These are phyloP conservation scores for Pythium sp. DNA, from an alignment of 352 stramenopile species.

Conservation along the genomic window DNA sequence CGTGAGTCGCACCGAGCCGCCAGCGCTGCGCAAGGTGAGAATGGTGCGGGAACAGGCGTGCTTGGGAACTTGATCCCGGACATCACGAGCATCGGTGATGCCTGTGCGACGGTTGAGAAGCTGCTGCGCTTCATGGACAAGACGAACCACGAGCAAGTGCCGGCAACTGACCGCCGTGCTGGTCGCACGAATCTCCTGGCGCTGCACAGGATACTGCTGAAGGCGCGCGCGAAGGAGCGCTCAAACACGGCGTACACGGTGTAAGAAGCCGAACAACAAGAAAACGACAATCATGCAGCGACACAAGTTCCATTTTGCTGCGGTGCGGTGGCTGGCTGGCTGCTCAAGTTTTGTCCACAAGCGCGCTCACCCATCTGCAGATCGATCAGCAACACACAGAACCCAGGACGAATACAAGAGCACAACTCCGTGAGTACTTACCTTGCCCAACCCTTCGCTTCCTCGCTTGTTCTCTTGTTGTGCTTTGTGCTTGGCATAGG, in stretches of 20 bases:
- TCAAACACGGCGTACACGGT: conserved; percentile 23
- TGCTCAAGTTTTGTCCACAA: neutral
- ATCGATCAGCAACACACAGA: neutral
- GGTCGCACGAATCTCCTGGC: conserved; percentile 43
- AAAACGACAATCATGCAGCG: neutral
- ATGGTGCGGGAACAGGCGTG: conserved; percentile 13
- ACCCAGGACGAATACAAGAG: neutral
- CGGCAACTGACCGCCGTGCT: conserved; percentile 35
- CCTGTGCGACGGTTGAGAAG: conserved; percentile 33
- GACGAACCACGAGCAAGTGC: conserved; percentile 19
- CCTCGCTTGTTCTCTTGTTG: neutral
- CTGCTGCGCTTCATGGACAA: conserved; percentile 47
- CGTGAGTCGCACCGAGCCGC: conserved; percentile 33
- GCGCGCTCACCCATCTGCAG: neutral
- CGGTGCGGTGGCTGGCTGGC: too few relatives aligned
- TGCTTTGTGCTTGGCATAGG: neutral
- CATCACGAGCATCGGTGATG: conserved; percentile 34
- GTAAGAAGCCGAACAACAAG: conserved; percentile 7
- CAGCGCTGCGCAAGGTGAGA: conserved; percentile 4
- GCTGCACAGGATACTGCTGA: conserved; percentile 50
- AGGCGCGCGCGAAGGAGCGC: conserved; percentile 41
- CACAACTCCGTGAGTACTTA: neutral
- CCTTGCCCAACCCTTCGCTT: neutral
- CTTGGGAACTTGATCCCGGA: conserved; percentile 22
- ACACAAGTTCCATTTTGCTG: neutral